Base-by-base conservation (phyloP, 2,329 filamentous ascomycete species). In the Gnomoniopsis smithogilvyi region DNA sequence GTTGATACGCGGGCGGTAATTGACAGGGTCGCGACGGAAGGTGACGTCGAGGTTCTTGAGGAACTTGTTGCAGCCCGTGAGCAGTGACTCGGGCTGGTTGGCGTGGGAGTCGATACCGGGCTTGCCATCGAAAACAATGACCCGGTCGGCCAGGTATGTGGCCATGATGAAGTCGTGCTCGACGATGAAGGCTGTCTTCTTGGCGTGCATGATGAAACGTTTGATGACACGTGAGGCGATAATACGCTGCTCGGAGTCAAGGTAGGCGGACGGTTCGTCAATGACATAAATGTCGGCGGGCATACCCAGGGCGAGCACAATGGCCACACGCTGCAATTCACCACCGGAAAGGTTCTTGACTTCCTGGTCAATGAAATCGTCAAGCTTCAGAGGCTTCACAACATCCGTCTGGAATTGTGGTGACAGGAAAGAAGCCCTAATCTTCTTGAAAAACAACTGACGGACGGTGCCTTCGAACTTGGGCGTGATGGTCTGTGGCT, bases 101-200 rank as follows among this genome's bases (percentile, higher is more conserved):
- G 95, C 96, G 66, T 88, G 91, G 56, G 95, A 85, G 67, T 96
- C 82, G 67, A 96, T 83, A 70, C 93, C 95, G 51, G 96, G 95
- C 78, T 96, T 73, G 67, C 96, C 95, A 71, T 98, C 95, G 70
- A 99, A 99, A 70, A 99, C 95, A 70, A 99, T 99, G 74, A 99
- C 95, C 66, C 95, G 91, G 72, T 99, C 96, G 26, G 57, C 58
- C 48, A 77, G 67, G 64, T 85, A 85, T 19, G 83, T 87, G 49
- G 84, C 85, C 93, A 98, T 97, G 80, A 98, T 96, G 81, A 99
- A 98, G 84, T 99, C 95, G 89, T 99, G 95, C 87, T 99, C 95
- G 73, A 99, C 94, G 67, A 99, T 87, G 75, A 99, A 99, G 53
- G 95, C 95, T 0, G 95, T 99, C 86, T 98, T 98, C 87, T 98